Evolutionary conservation across 768 basidiomycete genomes (phyloP), one percentile per base, ranked within the genome.

Genomic region (Collybiopsis luxurians): DNA sequence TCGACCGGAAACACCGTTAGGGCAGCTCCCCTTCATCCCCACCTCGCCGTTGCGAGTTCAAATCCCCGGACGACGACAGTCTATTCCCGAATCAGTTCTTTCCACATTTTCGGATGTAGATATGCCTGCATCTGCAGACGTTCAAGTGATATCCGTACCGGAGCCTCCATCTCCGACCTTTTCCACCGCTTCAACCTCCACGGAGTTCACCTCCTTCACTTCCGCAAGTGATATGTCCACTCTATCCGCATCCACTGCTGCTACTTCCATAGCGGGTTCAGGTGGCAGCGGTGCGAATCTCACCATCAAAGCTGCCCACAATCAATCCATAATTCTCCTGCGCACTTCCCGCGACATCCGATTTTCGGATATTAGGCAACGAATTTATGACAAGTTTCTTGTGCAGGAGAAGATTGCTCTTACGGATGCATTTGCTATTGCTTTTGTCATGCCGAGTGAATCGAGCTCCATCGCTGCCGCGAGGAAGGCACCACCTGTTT

Each of bases 321-420:
- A 82, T 61, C 78, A 83, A 59, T 73, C 79, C 26, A 85, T 87
- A 59, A 76, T 91, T 63, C 70, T 87, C 58, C 76, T 91, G 50
- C 84, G 86, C 43, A 69, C 79, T 7, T 69, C 80, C 12, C 76
- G 75, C 59, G 70, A 74, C 40, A 73, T 75, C 57, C 43, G 77
- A n/a, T 78, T 84, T 55, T 62, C 68, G 17, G 82, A 84, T 44
- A 63, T 90, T 15, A 84, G 85, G 57, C 71, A 72, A 51, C 78
- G 80, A 47, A 71, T 92, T 24, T 79, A 80, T 59, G 81, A 85
- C 54, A 90, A 89, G 63, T 85, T 91, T 64, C 76, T 79, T n/a
- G 74, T 77, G 23, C 80, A 84, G 62, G 86, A 85, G 66, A 78
- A 77, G 47, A 61, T 84, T 42, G 73, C 76, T 12, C 78, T 90